Evolutionary conservation across 2,329 filamentous ascomycete species (phyloP).

Genomic region (Tolypocladium endophyticum): DNA sequence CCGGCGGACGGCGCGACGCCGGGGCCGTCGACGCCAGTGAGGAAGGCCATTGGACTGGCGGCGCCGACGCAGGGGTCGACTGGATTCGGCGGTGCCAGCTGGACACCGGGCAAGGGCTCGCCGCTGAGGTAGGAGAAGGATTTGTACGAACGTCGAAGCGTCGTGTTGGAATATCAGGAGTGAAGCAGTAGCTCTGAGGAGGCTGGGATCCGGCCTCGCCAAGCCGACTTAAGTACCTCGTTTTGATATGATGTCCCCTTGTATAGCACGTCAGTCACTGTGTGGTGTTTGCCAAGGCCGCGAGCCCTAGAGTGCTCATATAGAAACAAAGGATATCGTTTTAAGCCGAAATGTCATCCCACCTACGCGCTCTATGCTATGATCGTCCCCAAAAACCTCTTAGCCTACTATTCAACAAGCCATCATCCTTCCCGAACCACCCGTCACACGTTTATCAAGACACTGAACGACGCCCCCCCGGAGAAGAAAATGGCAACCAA

Average conservation of each 20-base stretch:
- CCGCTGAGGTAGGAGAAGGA: constrained; percentile 16
- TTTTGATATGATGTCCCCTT: not conserved
- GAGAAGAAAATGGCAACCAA: not conserved
- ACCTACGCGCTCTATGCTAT: not conserved
- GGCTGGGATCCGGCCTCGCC: not conserved
- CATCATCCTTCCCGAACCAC: not conserved
- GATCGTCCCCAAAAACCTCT: not conserved
- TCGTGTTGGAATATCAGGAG: not conserved
- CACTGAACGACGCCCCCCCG: not conserved
- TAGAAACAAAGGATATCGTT: not conserved
- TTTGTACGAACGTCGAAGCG: not conserved
- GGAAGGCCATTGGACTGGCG: constrained; percentile 23
- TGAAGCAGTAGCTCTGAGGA: not conserved
- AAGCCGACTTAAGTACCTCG: not conserved
- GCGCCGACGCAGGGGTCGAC: constrained; percentile 18
- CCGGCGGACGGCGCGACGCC: constrained; percentile 21
- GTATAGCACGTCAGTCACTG: not conserved
- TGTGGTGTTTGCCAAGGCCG: not conserved
- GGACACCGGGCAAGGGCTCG: constrained; percentile 36
- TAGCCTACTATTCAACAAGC: constrained; percentile 1
- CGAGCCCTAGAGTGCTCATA: not conserved
- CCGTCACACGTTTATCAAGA: not conserved
- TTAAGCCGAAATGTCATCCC: not conserved
- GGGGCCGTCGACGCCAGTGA: constrained; percentile 36
- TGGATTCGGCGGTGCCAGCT: constrained; percentile 27